Conservation (phyloP, 2,329 filamentous ascomycete species). For the Orbilia javanica region DNA sequence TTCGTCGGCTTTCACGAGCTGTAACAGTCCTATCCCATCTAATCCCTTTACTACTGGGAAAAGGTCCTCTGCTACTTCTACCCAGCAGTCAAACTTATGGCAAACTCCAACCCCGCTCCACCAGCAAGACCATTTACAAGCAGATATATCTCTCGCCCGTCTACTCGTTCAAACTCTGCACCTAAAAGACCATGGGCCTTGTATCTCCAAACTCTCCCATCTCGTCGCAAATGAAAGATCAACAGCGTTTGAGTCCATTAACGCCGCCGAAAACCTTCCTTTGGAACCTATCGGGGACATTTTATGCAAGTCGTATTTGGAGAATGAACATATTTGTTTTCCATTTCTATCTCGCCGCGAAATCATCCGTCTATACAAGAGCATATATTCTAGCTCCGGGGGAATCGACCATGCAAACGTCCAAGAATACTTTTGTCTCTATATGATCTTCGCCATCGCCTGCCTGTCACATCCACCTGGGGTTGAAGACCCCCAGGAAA, state of each 20-base stretch:
- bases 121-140: background rate
- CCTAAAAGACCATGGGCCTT: conserved; percentile 43
- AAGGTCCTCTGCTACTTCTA: conserved; percentile 42
- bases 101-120: background rate
- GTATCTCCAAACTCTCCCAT: conserved; percentile 46
- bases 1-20: conserved; percentile 27
- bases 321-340: conserved; percentile 45
- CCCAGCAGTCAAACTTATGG: background rate
- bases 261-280: conserved; percentile 7
- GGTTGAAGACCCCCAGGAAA: background rate
- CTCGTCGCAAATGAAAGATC: conserved; percentile 36
- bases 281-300: background rate
- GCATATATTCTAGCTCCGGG: background rate
- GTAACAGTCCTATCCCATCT: conserved; percentile 33
- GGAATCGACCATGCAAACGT: background rate
- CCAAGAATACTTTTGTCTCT: conserved; percentile 39
- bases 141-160: conserved; percentile 40
- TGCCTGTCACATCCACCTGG: conserved; percentile 20
- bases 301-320: conserved; percentile 15
- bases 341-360: conserved; percentile 24
- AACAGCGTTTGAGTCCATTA: background rate
- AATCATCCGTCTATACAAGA: background rate
- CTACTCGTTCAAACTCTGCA: conserved; percentile 48
- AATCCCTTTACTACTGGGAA: conserved; percentile 34
- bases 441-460: conserved; percentile 51